These are phyloP conservation scores for Trifolium fragiferum DNA, from an alignment of 306 rosid genomes.

Conservation along the genomic window DNA sequence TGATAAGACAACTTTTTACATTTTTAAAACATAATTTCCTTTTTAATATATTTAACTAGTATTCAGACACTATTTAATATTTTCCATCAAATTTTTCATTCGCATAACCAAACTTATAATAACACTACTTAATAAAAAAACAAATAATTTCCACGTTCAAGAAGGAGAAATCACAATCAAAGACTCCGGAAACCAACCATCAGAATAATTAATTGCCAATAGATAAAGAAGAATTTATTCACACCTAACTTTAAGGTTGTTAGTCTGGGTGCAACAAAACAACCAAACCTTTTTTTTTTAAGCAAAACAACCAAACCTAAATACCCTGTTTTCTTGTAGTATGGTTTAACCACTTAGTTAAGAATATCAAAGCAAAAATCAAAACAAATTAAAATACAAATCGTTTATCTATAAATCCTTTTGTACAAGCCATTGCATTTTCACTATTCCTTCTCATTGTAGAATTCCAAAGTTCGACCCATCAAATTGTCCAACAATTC, in stretches of 20 bases:
- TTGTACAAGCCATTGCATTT: neutral
- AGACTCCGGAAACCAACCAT: neutral
- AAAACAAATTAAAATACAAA: too few relatives aligned
- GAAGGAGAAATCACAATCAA: constrained; percentile 7
- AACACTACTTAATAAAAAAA: too few relatives aligned
- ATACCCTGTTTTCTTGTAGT: constrained; percentile 30
- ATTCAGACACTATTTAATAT: too few relatives aligned
- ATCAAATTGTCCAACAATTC: constrained; percentile 25
- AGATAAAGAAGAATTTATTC: constrained; percentile 12
- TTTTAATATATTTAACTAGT: too few relatives aligned
- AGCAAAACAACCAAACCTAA: too few relatives aligned
- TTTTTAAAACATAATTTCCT: too few relatives aligned
- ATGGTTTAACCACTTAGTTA: constrained; percentile 43
- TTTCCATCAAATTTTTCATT: too few relatives aligned
- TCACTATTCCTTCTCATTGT: constrained; percentile 25
- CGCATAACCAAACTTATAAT: too few relatives aligned
- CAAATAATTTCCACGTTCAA: too few relatives aligned
- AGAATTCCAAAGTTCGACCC: constrained; percentile 48
- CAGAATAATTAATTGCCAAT: neutral
- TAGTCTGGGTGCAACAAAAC: constrained; percentile 50
- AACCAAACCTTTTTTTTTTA: constrained; percentile 52
- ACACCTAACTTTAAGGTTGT: constrained; percentile 32
- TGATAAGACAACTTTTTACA: too few relatives aligned
- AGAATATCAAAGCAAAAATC: neutral
- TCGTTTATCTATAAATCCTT: constrained; percentile 4